Conservation (phyloP, 2,329 filamentous ascomycete genomes). For the Salinomyces thailandicus region DNA sequence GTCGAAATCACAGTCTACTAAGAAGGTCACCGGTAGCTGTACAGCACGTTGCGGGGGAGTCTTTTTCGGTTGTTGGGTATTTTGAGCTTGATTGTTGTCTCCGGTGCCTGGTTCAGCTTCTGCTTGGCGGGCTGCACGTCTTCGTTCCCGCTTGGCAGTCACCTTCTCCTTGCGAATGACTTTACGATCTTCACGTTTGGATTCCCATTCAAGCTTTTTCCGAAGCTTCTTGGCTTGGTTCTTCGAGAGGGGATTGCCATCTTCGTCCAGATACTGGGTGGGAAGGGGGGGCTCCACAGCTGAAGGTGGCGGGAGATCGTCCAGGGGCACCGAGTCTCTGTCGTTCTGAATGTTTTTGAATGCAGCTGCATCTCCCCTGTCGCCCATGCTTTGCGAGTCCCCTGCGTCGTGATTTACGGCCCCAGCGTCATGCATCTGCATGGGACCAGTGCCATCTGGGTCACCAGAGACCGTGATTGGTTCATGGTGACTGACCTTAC, state of each 20-base stretch:
- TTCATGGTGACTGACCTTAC: constrained; percentile 38
- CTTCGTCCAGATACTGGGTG: neutral
- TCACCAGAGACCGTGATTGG: no score
- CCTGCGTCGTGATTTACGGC: no score
- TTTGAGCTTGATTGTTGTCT: constrained; percentile 3
- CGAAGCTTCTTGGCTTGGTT: constrained; percentile 73
- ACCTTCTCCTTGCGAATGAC: constrained; percentile 48
- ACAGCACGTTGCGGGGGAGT: constrained; percentile 25
- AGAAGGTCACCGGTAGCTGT: constrained; percentile 64
- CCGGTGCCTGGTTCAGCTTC: constrained; percentile 4
- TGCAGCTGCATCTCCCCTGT: no score
- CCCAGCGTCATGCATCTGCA: no score
- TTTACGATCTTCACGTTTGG: constrained; percentile 50
- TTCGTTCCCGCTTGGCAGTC: constrained; percentile 43
- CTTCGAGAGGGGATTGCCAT: constrained; percentile 55
- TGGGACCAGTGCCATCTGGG: no score
- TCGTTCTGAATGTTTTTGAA: neutral
- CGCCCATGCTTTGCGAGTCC: no score
- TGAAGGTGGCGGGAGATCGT: no score
- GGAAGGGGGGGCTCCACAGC: no score
- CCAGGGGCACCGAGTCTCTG: neutral
- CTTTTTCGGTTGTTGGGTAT: constrained; percentile 2
- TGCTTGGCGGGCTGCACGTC: constrained; percentile 26
- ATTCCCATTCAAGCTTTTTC: constrained; percentile 65
- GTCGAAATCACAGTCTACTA: constrained; percentile 90